Evolutionary conservation across 257 asterid species (phyloP).

Genomic region (Penstemon barbatus): DNA sequence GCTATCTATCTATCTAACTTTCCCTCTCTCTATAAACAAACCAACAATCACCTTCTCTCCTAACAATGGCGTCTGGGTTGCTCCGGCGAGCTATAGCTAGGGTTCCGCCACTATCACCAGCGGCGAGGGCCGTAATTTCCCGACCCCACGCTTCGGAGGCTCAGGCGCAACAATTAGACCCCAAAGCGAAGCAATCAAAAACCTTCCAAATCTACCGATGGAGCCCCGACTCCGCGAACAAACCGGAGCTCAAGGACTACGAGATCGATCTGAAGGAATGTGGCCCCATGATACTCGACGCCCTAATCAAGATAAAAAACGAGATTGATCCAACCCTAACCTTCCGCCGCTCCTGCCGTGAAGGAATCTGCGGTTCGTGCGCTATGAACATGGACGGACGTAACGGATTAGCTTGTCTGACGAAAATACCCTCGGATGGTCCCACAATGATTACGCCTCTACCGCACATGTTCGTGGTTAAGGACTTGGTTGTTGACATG

Average conservation of each 20-base stretch:
- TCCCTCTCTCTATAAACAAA: neutral
- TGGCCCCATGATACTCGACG: conserved; percentile 93
- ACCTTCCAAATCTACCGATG: conserved; percentile 97
- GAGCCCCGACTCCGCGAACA: conserved; percentile 75
- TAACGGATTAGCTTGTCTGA: conserved; percentile 86
- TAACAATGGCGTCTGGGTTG: conserved; percentile 76
- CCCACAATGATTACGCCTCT: conserved; percentile 68
- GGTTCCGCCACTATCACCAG: conserved; percentile 49
- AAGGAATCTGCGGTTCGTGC: conserved; percentile 98
- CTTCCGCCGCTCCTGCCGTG: conserved; percentile 92
- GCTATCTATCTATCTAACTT: neutral
- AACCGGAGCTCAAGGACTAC: conserved; percentile 70
- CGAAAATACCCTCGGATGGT: conserved; percentile 59
- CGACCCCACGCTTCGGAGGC: conserved; percentile 66
- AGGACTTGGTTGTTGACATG: conserved; percentile 97
- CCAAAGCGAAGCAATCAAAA: conserved; percentile 39
- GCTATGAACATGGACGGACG: conserved; percentile 93
- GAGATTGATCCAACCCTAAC: conserved; percentile 88
- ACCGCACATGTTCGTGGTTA: conserved; percentile 95
- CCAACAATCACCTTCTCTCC: conserved; percentile 7
- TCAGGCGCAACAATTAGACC: conserved; percentile 50
- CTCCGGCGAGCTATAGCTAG: conserved; percentile 70
- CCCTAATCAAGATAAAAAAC: conserved; percentile 83
- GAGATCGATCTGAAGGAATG: conserved; percentile 80
- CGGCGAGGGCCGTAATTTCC: conserved; percentile 40